Percentiles rank a stretch among this genome's conserved stretches.
Evolutionary conservation across 208 protist genomes (phyloP).

Genomic region (Leishmania martiniquensis): DNA sequence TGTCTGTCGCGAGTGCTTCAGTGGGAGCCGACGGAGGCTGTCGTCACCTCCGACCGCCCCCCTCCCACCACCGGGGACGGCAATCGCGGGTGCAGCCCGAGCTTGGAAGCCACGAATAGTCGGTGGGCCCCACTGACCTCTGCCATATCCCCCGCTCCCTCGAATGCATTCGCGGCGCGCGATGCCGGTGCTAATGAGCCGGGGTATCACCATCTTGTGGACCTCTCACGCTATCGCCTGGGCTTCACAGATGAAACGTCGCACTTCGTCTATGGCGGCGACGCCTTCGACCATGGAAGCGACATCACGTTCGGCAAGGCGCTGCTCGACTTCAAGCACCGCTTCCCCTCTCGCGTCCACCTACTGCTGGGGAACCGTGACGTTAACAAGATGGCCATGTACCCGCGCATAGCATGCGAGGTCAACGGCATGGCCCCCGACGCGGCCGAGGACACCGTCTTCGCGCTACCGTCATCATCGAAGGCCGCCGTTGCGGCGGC

Average conservation of each 20-base stretch:
- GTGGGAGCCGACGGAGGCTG: slow-evolving; percentile 10
- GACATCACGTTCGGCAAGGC: slow-evolving; percentile 67
- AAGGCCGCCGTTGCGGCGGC: not conserved
- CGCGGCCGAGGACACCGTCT: slow-evolving; percentile 32
- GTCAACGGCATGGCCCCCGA: slow-evolving; percentile 21
- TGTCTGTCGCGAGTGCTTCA: slow-evolving; percentile 31
- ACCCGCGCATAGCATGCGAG: slow-evolving; percentile 33
- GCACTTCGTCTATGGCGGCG: slow-evolving; percentile 91
- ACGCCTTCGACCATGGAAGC: slow-evolving; percentile 86
- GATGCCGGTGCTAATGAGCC: slow-evolving; percentile 3
- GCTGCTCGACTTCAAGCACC: slow-evolving; percentile 77
- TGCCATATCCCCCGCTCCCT: no score
- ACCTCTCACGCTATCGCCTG: slow-evolving; percentile 32
- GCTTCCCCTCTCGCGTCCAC: slow-evolving; percentile 78
- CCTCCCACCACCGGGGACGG: not conserved
- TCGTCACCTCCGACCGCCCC: not conserved
- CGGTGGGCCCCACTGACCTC: slow-evolving; percentile 13
- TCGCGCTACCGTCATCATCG: slow-evolving; percentile 17
- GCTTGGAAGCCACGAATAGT: not conserved
- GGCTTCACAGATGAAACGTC: slow-evolving; percentile 48
- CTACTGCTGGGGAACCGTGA: slow-evolving; percentile 92
- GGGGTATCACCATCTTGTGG: slow-evolving; percentile 18
- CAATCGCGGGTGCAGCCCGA: no score
- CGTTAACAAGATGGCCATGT: slow-evolving; percentile 90
- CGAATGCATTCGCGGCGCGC: not conserved